These are phyloP conservation scores for Acer yangbiense DNA, from an alignment of 345 rosid species.

Conservation along the genomic window DNA sequence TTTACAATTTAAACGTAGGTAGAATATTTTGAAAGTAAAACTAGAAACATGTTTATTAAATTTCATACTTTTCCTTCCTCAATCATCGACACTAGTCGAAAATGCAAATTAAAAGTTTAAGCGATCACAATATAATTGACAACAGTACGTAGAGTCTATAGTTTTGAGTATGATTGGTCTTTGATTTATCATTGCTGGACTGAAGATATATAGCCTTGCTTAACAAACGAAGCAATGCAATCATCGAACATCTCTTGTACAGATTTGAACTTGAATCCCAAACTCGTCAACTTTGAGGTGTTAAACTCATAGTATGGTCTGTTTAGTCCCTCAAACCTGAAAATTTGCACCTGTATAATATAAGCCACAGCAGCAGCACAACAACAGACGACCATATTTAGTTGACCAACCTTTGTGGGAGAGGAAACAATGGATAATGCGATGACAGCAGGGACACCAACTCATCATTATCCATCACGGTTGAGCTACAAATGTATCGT, in stretches of 20 bases:
- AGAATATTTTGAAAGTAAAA: not conserved
- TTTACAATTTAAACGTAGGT: not conserved
- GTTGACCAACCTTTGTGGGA: constrained; percentile 55
- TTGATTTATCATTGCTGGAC: not conserved
- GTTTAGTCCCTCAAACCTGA: constrained; percentile 59
- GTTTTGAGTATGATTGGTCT: not conserved
- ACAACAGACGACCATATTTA: not conserved
- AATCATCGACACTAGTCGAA: not conserved
- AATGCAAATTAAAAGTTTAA: not conserved
- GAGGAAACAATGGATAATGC: constrained; percentile 60
- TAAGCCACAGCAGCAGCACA: not conserved
- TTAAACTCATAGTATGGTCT: constrained; percentile 64
- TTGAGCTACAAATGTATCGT: constrained; percentile 71
- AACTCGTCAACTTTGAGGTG: constrained; percentile 57
- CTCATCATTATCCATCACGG: constrained; percentile 54
- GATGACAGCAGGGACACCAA: constrained; percentile 52
- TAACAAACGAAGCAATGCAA: constrained; percentile 56
- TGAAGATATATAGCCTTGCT: constrained; percentile 53
- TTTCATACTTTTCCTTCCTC: not conserved
- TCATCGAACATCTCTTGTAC: constrained; percentile 74
- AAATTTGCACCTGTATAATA: not conserved
- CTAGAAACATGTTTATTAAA: not conserved
- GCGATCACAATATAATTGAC: not conserved
- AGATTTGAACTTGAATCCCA: constrained; percentile 73
- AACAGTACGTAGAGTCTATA: not conserved